Evolutionary conservation across 352 stramenopile species (phyloP), one percentile per base, ranked within the genome.

Genomic region (Globisporangium rhizosaccharum): DNA sequence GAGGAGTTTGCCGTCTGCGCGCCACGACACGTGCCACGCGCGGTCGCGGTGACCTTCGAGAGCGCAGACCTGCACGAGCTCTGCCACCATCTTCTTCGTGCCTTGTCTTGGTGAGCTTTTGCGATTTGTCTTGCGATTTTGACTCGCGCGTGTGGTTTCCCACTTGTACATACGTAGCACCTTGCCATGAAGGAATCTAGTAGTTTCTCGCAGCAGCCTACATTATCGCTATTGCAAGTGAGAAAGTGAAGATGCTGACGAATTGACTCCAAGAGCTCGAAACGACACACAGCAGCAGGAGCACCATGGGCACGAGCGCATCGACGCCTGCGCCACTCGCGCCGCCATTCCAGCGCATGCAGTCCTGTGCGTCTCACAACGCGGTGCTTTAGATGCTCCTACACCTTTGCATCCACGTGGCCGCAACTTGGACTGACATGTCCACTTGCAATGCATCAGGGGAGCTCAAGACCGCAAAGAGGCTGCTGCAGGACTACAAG

Each of bases 1-100:
- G 51, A 98, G 64, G 26, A 97, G 56, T 49, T 80, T 75, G 33
- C 91, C 89, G 61, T 95, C 83, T 11, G 78, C 75, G 20, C 74
- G 85, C 92, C 92, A 98, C 14, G 92, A 88, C 18, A 92, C 82
- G 75, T 96, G 89, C 93, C 93, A 98, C 66, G 82, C 87, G 62
- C 90, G 80, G 53, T 97, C 93, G 52, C 67, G 67, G 62, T 98
- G 93, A 57, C 91, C 92, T 26, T 87, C 74, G 18, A 97, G 72
- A 49, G 61, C 82, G 51, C 68, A 73, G 25, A 90, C 54, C 57
- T 80, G 58, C 61, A 85, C 67, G 48, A 90, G 56, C 42, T 56
- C 37, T 48, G 51, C 25, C n/a, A 17, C 28, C n/a, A 17, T 56
- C 39, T 41, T 56, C n/a, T 0, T 51, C 2, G 20, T 65, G 28